Conservation (phyloP, 257 asterid species). For the Lycium ferocissimum region DNA sequence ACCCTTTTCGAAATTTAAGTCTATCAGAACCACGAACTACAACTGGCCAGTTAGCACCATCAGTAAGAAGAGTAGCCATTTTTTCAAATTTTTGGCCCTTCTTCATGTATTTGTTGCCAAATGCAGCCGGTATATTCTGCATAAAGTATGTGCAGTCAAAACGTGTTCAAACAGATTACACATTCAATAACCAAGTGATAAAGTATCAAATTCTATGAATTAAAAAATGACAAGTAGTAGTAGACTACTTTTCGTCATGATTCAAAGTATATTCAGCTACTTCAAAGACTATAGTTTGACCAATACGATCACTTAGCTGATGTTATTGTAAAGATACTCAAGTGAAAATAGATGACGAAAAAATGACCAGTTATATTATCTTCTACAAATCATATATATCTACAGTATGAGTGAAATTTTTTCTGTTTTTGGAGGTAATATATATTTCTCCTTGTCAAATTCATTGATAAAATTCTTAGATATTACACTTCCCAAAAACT, state of each 20-base stretch:
- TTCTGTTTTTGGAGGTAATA: not conserved
- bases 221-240: not conserved
- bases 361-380: not conserved
- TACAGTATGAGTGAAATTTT: not conserved
- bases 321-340: not conserved
- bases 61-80: slow-evolving; percentile 19
- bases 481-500: not conserved
- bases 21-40: not conserved
- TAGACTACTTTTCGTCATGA: not conserved
- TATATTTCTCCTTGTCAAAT: not conserved
- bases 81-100: not conserved
- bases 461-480: not conserved
- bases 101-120: slow-evolving; percentile 17
- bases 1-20: not conserved
- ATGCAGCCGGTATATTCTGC: not conserved
- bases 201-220: not conserved
- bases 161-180: not conserved
- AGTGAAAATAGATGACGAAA: not conserved
- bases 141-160: not conserved
- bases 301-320: not conserved
- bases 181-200: slow-evolving; percentile 7
- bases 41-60: not conserved
- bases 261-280: not conserved
- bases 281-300: not conserved
- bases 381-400: not conserved